phyloP scores from a whole-genome alignment of 495 filamentous ascomycete genomes.

The Tuber magnatum region DNA sequence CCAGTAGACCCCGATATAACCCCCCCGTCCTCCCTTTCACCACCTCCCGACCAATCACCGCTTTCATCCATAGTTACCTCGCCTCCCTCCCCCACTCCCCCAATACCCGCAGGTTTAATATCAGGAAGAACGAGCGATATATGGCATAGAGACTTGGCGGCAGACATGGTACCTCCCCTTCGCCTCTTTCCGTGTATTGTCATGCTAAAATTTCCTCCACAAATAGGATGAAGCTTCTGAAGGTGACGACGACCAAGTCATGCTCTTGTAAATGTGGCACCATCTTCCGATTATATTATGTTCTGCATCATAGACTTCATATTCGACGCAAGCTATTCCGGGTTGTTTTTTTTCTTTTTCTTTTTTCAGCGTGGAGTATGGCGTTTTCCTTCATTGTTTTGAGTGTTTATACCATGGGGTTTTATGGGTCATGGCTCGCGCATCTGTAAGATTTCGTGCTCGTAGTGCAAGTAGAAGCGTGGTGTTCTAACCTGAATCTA shows the following conservation, averaged over 20 bases:
- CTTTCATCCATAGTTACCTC: slow-evolving; percentile 4
- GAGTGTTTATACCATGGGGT: slow-evolving; percentile 8
- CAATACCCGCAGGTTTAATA: slow-evolving; percentile 1
- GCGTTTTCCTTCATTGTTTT: slow-evolving; percentile 10
- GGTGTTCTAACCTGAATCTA: not conserved
- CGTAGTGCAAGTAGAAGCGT: not conserved
- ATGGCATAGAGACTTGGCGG: slow-evolving; percentile 32
- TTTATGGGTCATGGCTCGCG: slow-evolving; percentile 2
- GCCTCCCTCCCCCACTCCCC: slow-evolving; percentile 13
- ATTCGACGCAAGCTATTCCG: not conserved
- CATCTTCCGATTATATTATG: not conserved
- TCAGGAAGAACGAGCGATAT: slow-evolving; percentile 20
- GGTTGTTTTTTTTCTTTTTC: not conserved
- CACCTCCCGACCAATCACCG: not conserved
- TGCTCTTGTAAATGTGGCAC: slow-evolving; percentile 21
- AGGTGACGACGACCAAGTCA: slow-evolving; percentile 24
- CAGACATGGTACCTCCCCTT: slow-evolving; percentile 26
- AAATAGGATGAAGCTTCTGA: slow-evolving; percentile 19
- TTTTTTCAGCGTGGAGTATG: slow-evolving; percentile 10
- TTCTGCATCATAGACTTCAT: not conserved
- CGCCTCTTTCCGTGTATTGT: not conserved
- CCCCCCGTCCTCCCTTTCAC: not conserved
- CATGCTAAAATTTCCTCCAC: slow-evolving; percentile 8
- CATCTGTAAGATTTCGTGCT: not conserved
- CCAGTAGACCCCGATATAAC: slow-evolving; percentile 13